phyloP scores from a whole-genome alignment of 371 early-diverging fungal species.

The Syncephalis fuscata region DNA sequence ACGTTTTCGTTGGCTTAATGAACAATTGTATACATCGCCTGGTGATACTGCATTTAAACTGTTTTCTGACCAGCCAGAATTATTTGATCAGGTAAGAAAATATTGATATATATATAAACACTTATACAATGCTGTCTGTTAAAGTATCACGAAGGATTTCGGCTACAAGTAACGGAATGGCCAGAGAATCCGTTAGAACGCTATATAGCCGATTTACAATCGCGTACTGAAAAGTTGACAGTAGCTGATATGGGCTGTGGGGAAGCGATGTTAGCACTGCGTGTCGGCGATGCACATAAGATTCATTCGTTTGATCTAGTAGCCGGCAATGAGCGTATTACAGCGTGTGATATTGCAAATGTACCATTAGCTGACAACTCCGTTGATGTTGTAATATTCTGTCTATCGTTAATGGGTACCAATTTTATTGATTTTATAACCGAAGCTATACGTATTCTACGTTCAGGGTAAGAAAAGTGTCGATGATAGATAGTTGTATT shows the following conservation, averaged over 20 bases:
- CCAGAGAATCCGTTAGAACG: conserved; percentile 92
- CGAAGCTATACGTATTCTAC: conserved; percentile 86
- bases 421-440: conserved; percentile 80
- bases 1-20: conserved; percentile 90
- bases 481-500: neutral
- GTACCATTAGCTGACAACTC: conserved; percentile 54
- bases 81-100: conserved; percentile 61
- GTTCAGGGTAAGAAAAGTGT: conserved; percentile 34
- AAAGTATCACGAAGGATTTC: conserved; percentile 93
- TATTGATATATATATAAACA: conserved; percentile 1
- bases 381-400: conserved; percentile 88
- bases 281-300: conserved; percentile 30
- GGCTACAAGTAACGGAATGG: conserved; percentile 89
- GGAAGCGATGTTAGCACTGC: conserved; percentile 77
- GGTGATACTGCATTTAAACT: conserved; percentile 56
- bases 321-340: conserved; percentile 65
- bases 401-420: conserved; percentile 94
- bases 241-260: conserved; percentile 99
- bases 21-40: conserved; percentile 78
- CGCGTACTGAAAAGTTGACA: conserved; percentile 24
- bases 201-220: conserved; percentile 51
- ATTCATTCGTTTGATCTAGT: conserved; percentile 93
- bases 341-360: conserved; percentile 86
- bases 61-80: conserved; percentile 66
- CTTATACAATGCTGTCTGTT: neutral